Evolutionary conservation across 2,329 filamentous ascomycete genomes (phyloP), one percentile per base, ranked within the genome.

Genomic region (Arthrobotrys iridis): DNA sequence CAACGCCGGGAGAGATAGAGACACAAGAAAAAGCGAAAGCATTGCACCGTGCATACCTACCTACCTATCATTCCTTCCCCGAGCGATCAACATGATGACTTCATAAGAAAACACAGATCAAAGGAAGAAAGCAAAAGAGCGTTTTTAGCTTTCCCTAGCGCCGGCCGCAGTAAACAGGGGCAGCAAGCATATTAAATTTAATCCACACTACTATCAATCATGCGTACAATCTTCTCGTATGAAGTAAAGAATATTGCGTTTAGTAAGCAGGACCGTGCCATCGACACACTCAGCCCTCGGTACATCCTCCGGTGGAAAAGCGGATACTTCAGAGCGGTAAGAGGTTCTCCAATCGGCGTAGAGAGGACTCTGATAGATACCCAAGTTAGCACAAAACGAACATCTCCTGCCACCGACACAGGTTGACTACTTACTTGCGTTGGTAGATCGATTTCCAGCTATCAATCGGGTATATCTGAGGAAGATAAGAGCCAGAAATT

Each of bases 231-330:
- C 79, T 92, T 89, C 83, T 96, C 92, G 81, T 95, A 96, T 40
- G 89, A 90, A 45, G 91, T 93, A 83, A 96, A 96, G 85, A 96
- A 96, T 79, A 96, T 91, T 78, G 92, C 91, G 81, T 96, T 96
- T 78, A 95, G 89, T 60, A 92, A 85, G 79, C 91, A 93, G 10
- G 91, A 93, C 66, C 92, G 89, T 78, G 88, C 87, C 89, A 95
- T 93, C 37, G 91, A 93, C 24, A 95, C 92, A 20, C 89, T 91
- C 2, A 96, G 85, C 28, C 92, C 92, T 79, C 91, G 89, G 82
- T 95, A 96, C 88, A 93, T 93, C 77, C 90, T 87, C 63, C 85
- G 85, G 79, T 90, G 88, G 82, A 93, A 91, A 82, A 93, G 93
- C 73, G 90, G 86, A 72, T 95, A 93, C 81, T 90, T 91, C 7